These are phyloP conservation scores for Vickermania ingenoplastis DNA, from an alignment of 208 protist genomes.

Conservation along the genomic window DNA sequence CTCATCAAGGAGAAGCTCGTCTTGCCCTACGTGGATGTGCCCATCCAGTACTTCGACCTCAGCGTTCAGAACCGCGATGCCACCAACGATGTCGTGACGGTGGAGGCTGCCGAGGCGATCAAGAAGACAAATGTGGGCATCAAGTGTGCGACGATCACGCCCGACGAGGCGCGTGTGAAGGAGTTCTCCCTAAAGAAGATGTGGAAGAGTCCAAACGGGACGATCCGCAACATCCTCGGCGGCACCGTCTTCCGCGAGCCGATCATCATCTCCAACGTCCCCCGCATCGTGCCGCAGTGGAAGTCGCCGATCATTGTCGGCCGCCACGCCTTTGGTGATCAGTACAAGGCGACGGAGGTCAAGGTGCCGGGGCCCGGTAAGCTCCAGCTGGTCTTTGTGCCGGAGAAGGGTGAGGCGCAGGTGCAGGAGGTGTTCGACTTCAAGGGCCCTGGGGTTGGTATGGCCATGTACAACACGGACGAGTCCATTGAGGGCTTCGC, in stretches of 20 bases:
- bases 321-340: slow-evolving; percentile 94
- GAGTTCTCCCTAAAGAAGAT: slow-evolving; percentile 97
- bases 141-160: slow-evolving; percentile 98
- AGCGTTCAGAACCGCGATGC: slow-evolving; percentile 90
- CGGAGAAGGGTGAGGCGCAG: slow-evolving; percentile 58
- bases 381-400: slow-evolving; percentile 91
- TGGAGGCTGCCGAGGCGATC: slow-evolving; percentile 93
- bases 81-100: slow-evolving; percentile 94
- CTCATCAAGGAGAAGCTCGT: slow-evolving; percentile 97
- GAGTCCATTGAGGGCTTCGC: slow-evolving; percentile 95
- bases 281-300: slow-evolving; percentile 90
- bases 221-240: slow-evolving; percentile 97
- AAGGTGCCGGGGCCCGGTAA: slow-evolving; percentile 72
- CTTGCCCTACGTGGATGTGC: slow-evolving; percentile 93
- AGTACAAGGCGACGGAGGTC: slow-evolving; percentile 94
- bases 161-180: slow-evolving; percentile 94
- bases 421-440: slow-evolving; percentile 88
- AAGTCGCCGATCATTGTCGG: slow-evolving; percentile 94
- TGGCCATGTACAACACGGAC: slow-evolving; percentile 97
- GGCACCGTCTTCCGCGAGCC: slow-evolving; percentile 98
- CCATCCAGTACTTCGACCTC: slow-evolving; percentile 96
- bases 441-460: slow-evolving; percentile 68
- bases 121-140: slow-evolving; percentile 93
- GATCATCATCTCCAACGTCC: slow-evolving; percentile 93
- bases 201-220: slow-evolving; percentile 98